Evolutionary conservation across 2,329 filamentous ascomycete genomes (phyloP).

Genomic region (Elsinoe batatas): DNA sequence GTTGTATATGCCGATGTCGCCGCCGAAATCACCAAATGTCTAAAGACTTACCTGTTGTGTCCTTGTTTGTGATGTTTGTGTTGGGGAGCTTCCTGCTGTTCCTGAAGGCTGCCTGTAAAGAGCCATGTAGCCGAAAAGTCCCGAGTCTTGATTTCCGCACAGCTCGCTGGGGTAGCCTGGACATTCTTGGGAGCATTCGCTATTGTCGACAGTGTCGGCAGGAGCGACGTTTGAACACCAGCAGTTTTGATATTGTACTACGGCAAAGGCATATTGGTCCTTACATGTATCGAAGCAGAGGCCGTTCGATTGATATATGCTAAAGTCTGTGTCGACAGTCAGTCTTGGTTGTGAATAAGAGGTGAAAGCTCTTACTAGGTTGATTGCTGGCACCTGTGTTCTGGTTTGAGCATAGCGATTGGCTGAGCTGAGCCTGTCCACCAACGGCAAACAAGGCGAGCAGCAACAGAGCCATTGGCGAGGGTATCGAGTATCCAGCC

Average conservation of each 20-base stretch:
- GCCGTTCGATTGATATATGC: constrained; percentile 54
- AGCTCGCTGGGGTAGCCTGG: constrained; percentile 58
- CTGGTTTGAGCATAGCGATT: constrained; percentile 36
- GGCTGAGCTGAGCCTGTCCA: constrained; percentile 21
- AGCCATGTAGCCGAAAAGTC: constrained; percentile 56
- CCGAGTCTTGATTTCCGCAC: constrained; percentile 49
- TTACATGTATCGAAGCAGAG: constrained; percentile 54
- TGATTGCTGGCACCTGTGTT: constrained; percentile 31
- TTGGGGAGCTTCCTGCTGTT: constrained; percentile 37
- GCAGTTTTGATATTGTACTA: constrained; percentile 55
- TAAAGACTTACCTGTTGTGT: constrained; percentile 2
- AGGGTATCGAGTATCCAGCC: neutral
- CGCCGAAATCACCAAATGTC: neutral
- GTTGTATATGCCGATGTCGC: neutral
- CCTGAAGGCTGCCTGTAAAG: constrained; percentile 47
- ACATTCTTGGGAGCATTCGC: constrained; percentile 49
- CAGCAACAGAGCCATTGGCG: constrained; percentile 8
- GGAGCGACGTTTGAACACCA: constrained; percentile 69
- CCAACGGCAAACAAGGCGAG: constrained; percentile 12
- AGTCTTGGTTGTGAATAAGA: neutral
- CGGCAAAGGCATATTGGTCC: constrained; percentile 52
- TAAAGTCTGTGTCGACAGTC: constrained; percentile 21
- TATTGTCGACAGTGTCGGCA: constrained; percentile 26
- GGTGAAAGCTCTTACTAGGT: constrained; percentile 25
- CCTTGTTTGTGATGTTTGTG: constrained; percentile 19